Conservation (phyloP, 352 stramenopile genomes). For the Globisporangium polare region DNA sequence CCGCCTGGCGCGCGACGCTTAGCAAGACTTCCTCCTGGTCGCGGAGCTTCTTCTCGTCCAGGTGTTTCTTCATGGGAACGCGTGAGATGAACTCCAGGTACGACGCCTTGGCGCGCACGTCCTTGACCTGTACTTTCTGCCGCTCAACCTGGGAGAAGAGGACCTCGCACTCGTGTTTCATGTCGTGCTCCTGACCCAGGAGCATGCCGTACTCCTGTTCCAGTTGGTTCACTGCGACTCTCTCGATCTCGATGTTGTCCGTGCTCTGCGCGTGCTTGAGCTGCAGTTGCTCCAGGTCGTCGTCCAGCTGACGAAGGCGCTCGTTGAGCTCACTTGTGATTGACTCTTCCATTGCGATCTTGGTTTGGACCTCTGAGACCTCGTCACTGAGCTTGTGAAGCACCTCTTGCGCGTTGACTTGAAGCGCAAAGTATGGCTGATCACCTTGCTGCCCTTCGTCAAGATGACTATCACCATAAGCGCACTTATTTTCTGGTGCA, state of each 20-base stretch:
- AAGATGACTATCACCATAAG: neutral
- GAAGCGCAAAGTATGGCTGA: constrained; percentile 29
- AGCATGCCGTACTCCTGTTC: constrained; percentile 51
- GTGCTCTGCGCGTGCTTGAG: constrained; percentile 30
- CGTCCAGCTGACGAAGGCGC: constrained; percentile 31
- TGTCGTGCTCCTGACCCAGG: constrained; percentile 33
- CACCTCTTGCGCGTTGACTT: constrained; percentile 14
- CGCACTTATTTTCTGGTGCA: neutral
- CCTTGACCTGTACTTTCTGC: constrained; percentile 31
- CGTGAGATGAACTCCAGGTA: constrained; percentile 61
- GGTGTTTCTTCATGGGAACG: constrained; percentile 47
- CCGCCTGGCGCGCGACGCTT: constrained; percentile 23
- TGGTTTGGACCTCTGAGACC: constrained; percentile 20
- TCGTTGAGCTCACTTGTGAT: constrained; percentile 33
- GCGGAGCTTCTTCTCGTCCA: constrained; percentile 58
- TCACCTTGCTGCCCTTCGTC: neutral
- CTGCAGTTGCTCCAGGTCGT: constrained; percentile 32
- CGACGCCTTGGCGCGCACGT: constrained; percentile 43
- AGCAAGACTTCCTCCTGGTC: constrained; percentile 40
- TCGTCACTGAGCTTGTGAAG: constrained; percentile 12
- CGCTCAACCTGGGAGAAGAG: constrained; percentile 36
- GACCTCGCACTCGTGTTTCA: constrained; percentile 40
- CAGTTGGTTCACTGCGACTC: constrained; percentile 28
- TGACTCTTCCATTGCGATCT: constrained; percentile 44
- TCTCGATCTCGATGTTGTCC: constrained; percentile 39